Evolutionary conservation across 2,329 filamentous ascomycete species (phyloP), one percentile per base, ranked within the genome.

Genomic region (Phialophora chinensis): DNA sequence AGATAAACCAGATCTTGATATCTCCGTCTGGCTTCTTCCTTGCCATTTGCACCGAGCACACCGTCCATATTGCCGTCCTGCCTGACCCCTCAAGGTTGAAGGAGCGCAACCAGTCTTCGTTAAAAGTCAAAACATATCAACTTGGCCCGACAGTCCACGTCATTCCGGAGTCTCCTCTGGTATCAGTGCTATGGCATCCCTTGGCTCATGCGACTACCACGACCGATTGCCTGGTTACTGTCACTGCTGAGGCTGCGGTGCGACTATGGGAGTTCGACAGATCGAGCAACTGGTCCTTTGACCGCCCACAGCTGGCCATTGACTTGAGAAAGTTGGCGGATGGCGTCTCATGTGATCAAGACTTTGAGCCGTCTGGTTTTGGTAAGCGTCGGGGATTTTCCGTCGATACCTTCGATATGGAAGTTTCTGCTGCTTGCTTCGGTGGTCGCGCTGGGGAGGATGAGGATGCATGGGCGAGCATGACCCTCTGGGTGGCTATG

Each of bases 401-500:
- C 0, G 91, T 93, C 0, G 93, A 98, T 76, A 87, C 87, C 1
- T 89, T 96, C 66, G 93, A 98, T 76, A 96, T 99, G 90, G 91
- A 97, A 75, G 92, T 96, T 25, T 92, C 93, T 3, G 90, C 93
- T 1, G 93, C 93, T 59, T 91, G 89, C 76, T 99, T 99, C 80
- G 94, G 93, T 14, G 93, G 93, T 29, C 81, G 77, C 59, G 86
- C 85, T 10, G 80, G 78, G 63, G 82, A 85, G 62, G 85, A 84
- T 44, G 86, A 88, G 70, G 83, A 87, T 73, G 85, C 86, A 1
- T 99, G 95, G 95, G 91, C 93, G 7, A 88, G 93, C 10, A 97
- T 97, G 91, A 98, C 95, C 0, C 83, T 99, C 11, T 99, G 94
- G 92, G 82, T 98, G 60, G 93, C 93, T n/a, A 99, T 97, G 91